Evolutionary conservation across 345 rosid genomes (phyloP).

Genomic region (Brassica napus): Da-Ae NC_063445.1:21198501-21199000

Average conservation of each 20-base stretch:
- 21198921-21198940: not conserved
- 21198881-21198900: too few relatives aligned
- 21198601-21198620: not conserved
- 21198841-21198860: not conserved
- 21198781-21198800: slow-evolving; percentile 4
- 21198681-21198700: not conserved
- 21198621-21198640: not conserved
- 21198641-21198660: not conserved
- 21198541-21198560: not conserved
- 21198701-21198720: not conserved
- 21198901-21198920: not conserved
- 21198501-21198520: not conserved
- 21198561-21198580: not conserved
- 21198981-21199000: not conserved
- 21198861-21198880: not conserved
- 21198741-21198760: not conserved
- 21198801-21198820: too few relatives aligned
- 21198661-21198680: not conserved
- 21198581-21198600: not conserved
- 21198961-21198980: not conserved
- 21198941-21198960: not conserved
- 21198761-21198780: not conserved
- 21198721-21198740: too few relatives aligned
- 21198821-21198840: not conserved
- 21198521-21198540: not conserved